These are phyloP conservation scores for Colletotrichum lupini DNA, from an alignment of 2,329 filamentous ascomycete species.

Conservation along the genomic window DNA sequence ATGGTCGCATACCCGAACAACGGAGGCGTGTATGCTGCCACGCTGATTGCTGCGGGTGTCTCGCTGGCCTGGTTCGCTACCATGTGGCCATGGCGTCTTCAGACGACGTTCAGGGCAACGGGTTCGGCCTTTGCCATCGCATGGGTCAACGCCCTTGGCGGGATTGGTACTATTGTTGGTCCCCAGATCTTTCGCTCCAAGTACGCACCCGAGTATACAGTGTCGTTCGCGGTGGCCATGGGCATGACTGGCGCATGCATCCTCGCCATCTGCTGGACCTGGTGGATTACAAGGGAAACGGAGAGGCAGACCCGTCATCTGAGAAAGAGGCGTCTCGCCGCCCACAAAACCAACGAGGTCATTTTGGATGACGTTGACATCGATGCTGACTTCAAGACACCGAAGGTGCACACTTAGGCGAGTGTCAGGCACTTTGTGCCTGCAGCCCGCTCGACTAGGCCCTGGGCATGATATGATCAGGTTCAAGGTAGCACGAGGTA, in stretches of 20 bases:
- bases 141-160: constrained; percentile 61
- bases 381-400: too few relatives aligned
- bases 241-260: constrained; percentile 54
- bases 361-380: too few relatives aligned
- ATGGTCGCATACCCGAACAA: constrained; percentile 56
- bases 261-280: constrained; percentile 52
- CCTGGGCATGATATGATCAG: too few relatives aligned
- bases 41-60: constrained; percentile 54
- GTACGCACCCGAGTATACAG: too few relatives aligned
- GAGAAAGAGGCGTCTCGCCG: background rate
- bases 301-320: constrained; percentile 54
- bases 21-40: constrained; percentile 59
- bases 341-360: too few relatives aligned
- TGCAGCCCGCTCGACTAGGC: too few relatives aligned
- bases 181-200: constrained; percentile 46
- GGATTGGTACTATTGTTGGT: constrained; percentile 59
- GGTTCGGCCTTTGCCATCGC: constrained; percentile 62
- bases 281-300: constrained; percentile 56
- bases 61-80: constrained; percentile 57
- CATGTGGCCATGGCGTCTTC: constrained; percentile 64
- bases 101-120: constrained; percentile 56
- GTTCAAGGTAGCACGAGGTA: too few relatives aligned
- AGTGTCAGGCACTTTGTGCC: too few relatives aligned
- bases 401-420: too few relatives aligned
- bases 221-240: constrained; percentile 44